Conservation (phyloP, 2,329 filamentous ascomycete genomes). For the Epichloe festucae region DNA sequence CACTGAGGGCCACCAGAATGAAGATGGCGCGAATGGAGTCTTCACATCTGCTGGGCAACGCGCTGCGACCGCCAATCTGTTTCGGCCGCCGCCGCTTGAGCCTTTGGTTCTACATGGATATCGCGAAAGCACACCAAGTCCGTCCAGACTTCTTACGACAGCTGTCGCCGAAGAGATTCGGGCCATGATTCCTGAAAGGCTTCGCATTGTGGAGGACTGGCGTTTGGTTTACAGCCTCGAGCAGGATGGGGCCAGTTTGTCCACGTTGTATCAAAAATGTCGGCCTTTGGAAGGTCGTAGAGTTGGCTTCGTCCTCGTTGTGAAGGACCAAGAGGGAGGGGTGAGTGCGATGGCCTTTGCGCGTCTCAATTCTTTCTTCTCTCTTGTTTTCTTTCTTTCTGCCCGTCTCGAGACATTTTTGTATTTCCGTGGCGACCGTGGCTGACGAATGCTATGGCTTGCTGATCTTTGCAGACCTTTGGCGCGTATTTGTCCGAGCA, state of each 20-base stretch:
- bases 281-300: conserved; percentile 53
- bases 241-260: conserved; percentile 77
- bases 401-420: background rate
- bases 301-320: conserved; percentile 80
- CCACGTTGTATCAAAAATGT: conserved; percentile 74
- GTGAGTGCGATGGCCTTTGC: conserved; percentile 33
- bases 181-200: conserved; percentile 69
- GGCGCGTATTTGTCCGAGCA: conserved; percentile 89
- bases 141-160: conserved; percentile 54
- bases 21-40: conserved; percentile 42
- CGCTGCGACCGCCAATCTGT: conserved; percentile 45
- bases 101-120: conserved; percentile 62
- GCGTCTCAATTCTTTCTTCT: background rate
- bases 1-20: conserved; percentile 10
- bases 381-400: background rate
- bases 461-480: conserved; percentile 46
- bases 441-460: conserved; percentile 1
- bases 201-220: conserved; percentile 85
- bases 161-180: conserved; percentile 86
- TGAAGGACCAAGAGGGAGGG: conserved; percentile 63
- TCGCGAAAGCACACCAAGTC: conserved; percentile 41
- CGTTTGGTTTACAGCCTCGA: conserved; percentile 77
- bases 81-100: conserved; percentile 79
- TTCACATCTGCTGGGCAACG: conserved; percentile 41
- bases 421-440: background rate